Evolutionary conservation across 371 early-diverging fungal species (phyloP), one percentile per base, ranked within the genome.

Genomic region (Syncephalastrum monosporum): DNA sequence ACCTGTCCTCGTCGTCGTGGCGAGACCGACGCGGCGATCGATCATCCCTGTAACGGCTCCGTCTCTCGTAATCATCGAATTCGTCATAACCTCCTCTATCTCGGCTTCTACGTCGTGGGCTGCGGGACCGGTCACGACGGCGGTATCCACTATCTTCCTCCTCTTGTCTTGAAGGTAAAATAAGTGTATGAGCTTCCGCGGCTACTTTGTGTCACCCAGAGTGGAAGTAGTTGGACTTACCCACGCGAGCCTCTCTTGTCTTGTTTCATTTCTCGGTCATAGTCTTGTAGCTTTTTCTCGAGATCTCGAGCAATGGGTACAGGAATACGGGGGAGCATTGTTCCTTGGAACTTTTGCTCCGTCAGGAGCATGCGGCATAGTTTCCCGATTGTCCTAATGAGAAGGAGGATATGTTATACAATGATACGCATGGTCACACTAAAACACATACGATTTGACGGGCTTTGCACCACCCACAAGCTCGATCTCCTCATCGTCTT

Each of bases 241-340:
- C 38, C 38, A 33, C 8, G 38, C 12, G 38, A 33, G 38, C 38
- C 38, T 8, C 19, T n/a, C 46, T 51, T 51, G 49, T 49, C 56
- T 10, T 17, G 50, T 14, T n/a, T 43, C 44, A 51, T 62, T 48
- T 75, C 75, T 19, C 68, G 53, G 12, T 83, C 84, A 51, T 78
- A 82, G 7, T 81, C 86, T 25, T 81, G 68, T 47, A 91, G 55
- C 54, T 88, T 88, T 52, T 79, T 67, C 33, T 82, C 83, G 21
- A 92, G 72, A 54, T 89, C 89, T 48, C 90, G 75, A n/a, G 88
- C 89, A 57, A 93, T 86, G 13, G 90, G 86, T 0, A 91, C 85
- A 3, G 93, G 93, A 46, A 93, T 93, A 47, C 93, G 83, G 19
- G 93, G 93, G 43, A 93, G 64, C 64, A 91, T 88, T n/a, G 91